phyloP scores from a whole-genome alignment of 2,329 filamentous ascomycete genomes.

The Cladophialophora exuberans region DNA sequence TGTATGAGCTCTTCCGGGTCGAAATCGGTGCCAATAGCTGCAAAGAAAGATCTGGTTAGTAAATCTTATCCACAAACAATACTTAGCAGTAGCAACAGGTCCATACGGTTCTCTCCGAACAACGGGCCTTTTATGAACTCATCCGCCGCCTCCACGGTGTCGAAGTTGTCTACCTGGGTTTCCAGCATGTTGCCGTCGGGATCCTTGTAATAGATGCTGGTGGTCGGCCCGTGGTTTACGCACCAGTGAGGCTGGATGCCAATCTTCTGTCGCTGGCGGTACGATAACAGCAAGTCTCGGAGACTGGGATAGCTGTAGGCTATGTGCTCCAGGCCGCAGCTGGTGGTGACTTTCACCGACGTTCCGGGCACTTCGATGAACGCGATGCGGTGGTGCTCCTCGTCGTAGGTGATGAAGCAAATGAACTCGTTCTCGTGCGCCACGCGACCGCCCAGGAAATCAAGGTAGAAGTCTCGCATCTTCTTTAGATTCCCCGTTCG shows the following conservation, averaged over 20 bases:
- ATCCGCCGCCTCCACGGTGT: constrained; percentile 12
- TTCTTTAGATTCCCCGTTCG: constrained; percentile 14
- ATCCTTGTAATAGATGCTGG: constrained; percentile 54
- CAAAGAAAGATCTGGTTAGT: too few relatives aligned
- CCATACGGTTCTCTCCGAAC: constrained; percentile 17
- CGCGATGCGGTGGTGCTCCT: constrained; percentile 47
- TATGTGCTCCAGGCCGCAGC: constrained; percentile 8
- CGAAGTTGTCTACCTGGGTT: constrained; percentile 51
- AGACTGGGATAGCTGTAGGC: neutral
- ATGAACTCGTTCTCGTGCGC: constrained; percentile 10
- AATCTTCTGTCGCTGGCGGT: constrained; percentile 35
- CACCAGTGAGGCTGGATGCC: constrained; percentile 44
- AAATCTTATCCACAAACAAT: too few relatives aligned
- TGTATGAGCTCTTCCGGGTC: constrained; percentile 14
- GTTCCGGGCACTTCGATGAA: constrained; percentile 38
- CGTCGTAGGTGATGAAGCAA: constrained; percentile 10
- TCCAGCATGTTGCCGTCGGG: constrained; percentile 55
- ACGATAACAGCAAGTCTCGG: constrained; percentile 38
- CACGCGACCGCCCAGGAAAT: constrained; percentile 16
- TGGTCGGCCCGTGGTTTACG: constrained; percentile 54
- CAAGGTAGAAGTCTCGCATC: constrained; percentile 15
- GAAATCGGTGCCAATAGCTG: constrained; percentile 18
- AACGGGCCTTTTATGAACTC: constrained; percentile 5
- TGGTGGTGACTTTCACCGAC: neutral
- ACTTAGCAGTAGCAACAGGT: too few relatives aligned